Base-by-base conservation (phyloP, 164 flowering plant species). In the Amborella trichopoda region DNA sequence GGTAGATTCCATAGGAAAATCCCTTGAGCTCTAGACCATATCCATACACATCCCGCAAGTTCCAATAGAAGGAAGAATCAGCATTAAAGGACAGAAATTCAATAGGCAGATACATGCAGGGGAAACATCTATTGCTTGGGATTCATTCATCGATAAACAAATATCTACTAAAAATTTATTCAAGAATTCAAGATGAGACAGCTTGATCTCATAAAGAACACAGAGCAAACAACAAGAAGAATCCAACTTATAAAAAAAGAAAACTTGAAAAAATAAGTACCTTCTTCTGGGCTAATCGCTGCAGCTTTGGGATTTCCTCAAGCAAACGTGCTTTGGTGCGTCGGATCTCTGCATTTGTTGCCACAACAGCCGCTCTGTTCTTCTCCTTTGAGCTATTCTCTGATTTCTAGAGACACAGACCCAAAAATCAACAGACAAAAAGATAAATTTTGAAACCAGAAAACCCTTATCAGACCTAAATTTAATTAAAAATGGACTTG, bases 261-360 rank as follows among this genome's bases (percentile, higher is more conserved):
- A 38, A 38, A 38, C n/a, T n/a, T n/a, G n/a, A 6, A 38, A 38
- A 16, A n/a, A 16, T 16, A 38, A n/a, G 11, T 16, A 83, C 98
- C 95, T 75, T 83, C 59, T 84, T 87, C 11, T 70, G 22, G 8
- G 98, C 89, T 50, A 91, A 61, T 50, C 81, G 76, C 74, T 87
- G 79, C 73, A 91, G 64, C 60, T 91, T 91, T 3, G 89, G 90
- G 16, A 87, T 74, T 45, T 87, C 95, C 62, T 86, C 96, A 2
- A 83, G 72, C 69, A 91, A 74, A 22, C 78, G 62, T 42, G 95
- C 95, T 60, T 91, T 87, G 23, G 75, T 81, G 3, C 98, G 68
- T 14, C 98, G 87, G 46, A 91, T 76, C 77, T 91, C 98, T 0
- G 98, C 96, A 51, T 87, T 81, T 61, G 87, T 22, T 9, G 98